These are phyloP conservation scores for Lumnitzera littorea DNA, from an alignment of 345 rosid genomes.

Conservation along the genomic window DNA sequence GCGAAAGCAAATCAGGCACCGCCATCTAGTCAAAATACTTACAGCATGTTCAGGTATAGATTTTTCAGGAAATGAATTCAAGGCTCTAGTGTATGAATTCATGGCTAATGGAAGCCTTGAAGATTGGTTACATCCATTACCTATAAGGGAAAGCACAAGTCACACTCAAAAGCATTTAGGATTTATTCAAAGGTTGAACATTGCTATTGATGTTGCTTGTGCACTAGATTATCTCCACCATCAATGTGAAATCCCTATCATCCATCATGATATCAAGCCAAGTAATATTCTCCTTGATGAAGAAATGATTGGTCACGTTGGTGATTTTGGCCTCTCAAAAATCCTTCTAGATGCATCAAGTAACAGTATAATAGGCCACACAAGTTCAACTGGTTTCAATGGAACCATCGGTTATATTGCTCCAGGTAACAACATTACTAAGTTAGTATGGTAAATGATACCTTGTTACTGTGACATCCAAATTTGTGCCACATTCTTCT, in stretches of 20 bases:
- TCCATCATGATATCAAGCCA: constrained; percentile 20
- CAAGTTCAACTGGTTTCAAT: constrained; percentile 2
- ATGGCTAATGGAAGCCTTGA: constrained; percentile 18
- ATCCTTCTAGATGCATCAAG: background rate
- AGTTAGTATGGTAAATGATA: background rate
- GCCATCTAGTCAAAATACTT: constrained; percentile 14
- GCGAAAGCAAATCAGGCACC: constrained; percentile 12
- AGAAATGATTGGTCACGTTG: constrained; percentile 8
- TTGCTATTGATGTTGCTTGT: constrained; percentile 11
- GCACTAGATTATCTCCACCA: constrained; percentile 16
- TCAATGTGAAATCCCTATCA: background rate
- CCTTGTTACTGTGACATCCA: background rate
- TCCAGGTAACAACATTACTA: constrained; percentile 12
- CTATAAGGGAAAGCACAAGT: background rate
- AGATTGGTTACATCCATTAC: constrained; percentile 11
- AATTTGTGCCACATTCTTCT: background rate
- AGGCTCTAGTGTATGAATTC: constrained; percentile 20
- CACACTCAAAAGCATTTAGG: background rate
- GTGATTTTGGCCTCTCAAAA: constrained; percentile 17
- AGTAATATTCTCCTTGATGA: constrained; percentile 18
- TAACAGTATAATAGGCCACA: background rate
- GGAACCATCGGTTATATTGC: constrained; percentile 20
- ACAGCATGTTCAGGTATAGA: constrained; percentile 15
- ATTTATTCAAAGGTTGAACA: constrained; percentile 1
- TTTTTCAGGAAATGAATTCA: constrained; percentile 14